These are phyloP conservation scores for Geotrichum phurueaensis DNA, from an alignment of 1,139 yeast genomes.

Conservation along the genomic window DNA sequence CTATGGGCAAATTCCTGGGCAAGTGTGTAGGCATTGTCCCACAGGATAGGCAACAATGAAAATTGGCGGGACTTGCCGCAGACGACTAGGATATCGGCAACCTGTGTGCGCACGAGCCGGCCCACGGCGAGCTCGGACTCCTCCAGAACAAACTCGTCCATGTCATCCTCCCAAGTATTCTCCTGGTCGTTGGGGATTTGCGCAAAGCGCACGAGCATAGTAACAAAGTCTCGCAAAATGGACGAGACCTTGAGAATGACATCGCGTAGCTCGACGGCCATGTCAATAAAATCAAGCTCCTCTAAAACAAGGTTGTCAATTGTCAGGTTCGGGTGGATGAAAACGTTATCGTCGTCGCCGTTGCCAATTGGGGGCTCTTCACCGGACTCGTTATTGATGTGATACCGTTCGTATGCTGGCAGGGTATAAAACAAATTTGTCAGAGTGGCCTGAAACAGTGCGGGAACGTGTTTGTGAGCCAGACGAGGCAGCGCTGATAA, in stretches of 20 bases:
- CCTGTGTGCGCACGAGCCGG: slow-evolving; percentile 26
- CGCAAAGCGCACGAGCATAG: slow-evolving; percentile 22
- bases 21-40: slow-evolving; percentile 11
- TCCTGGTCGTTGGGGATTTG: slow-evolving; percentile 30
- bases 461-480: slow-evolving; percentile 6
- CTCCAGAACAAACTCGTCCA: slow-evolving; percentile 63
- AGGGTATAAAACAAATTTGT: slow-evolving; percentile 7
- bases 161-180: slow-evolving; percentile 44
- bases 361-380: slow-evolving; percentile 22
- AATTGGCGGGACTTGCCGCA: slow-evolving; percentile 16
- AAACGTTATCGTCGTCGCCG: slow-evolving; percentile 26
- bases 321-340: slow-evolving; percentile 19
- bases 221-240: slow-evolving; percentile 18
- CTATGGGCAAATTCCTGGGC: background rate
- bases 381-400: slow-evolving; percentile 11
- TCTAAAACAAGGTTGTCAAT: slow-evolving; percentile 12
- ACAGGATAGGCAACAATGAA: slow-evolving; percentile 9
- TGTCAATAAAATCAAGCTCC: slow-evolving; percentile 15
- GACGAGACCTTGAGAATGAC: slow-evolving; percentile 8
- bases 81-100: slow-evolving; percentile 22
- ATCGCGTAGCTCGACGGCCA: slow-evolving; percentile 13
- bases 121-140: slow-evolving; percentile 58
- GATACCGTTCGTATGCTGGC: slow-evolving; percentile 9
- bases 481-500: slow-evolving; percentile 13
- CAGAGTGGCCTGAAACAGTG: slow-evolving; percentile 10